Evolutionary conservation across 192 early-diverging fungal genomes (phyloP).

Genomic region (Umbelopsis ramanniana): DNA sequence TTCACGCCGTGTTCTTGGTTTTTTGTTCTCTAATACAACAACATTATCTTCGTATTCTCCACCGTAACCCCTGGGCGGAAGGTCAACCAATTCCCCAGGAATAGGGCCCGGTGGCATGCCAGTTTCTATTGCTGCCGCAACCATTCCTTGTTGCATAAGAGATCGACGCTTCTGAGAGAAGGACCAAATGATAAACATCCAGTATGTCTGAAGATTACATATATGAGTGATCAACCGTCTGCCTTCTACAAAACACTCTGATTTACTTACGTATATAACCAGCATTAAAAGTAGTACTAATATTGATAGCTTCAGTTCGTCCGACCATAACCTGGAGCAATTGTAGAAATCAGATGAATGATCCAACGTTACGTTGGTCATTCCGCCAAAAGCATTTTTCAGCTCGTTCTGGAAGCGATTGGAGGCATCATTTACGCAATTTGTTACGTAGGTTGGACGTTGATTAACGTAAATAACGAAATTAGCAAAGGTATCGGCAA

Average conservation of each 20-base stretch:
- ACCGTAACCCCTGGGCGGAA: not conserved
- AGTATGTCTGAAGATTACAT: not conserved
- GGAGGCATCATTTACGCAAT: constrained; percentile 6
- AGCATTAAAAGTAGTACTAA: constrained; percentile 6
- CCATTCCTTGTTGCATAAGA: not conserved
- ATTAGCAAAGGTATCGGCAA: constrained; percentile 22
- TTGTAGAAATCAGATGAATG: constrained; percentile 24
- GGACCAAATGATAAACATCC: constrained; percentile 9
- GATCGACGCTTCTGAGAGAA: not conserved
- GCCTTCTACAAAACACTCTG: not conserved
- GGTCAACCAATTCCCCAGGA: constrained; percentile 3
- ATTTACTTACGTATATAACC: constrained; percentile 18
- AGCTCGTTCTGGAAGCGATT: not conserved
- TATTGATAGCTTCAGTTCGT: constrained; percentile 23
- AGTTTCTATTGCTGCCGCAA: not conserved
- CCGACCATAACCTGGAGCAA: constrained; percentile 7
- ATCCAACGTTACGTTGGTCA: constrained; percentile 2
- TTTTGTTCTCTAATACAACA: constrained; percentile 13
- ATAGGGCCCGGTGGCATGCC: not conserved
- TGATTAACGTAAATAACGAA: constrained; percentile 7
- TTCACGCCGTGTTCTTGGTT: constrained; percentile 12
- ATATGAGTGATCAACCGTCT: not conserved
- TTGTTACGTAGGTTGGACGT: not conserved
- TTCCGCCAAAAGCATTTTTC: not conserved
- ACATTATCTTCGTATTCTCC: constrained; percentile 18